These are phyloP conservation scores for Groenewaldozyma salmanticensis DNA, from an alignment of 805 yeast species.

Conservation along the genomic window DNA sequence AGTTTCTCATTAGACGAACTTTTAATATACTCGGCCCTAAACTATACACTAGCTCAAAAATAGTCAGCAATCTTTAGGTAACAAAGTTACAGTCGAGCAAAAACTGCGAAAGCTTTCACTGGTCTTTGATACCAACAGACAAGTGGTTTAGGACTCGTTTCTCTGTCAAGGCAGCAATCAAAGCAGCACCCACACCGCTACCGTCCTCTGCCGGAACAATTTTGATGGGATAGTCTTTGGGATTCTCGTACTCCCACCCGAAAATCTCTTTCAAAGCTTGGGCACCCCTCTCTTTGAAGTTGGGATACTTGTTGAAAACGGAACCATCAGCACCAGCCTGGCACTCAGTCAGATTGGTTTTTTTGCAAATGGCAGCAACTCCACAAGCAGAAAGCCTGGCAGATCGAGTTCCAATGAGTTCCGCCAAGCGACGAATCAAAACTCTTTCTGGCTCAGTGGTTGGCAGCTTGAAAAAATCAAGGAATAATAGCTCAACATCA, in stretches of 20 bases:
- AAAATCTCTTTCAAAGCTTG: slow-evolving; percentile 80
- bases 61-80: too few species aligned
- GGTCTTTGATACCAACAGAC: slow-evolving; percentile 23
- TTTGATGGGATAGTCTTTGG: slow-evolving; percentile 64
- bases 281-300: slow-evolving; percentile 82
- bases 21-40: too few species aligned
- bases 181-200: slow-evolving; percentile 97
- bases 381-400: slow-evolving; percentile 92
- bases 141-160: slow-evolving; percentile 60
- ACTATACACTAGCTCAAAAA: too few species aligned
- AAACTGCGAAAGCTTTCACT: background rate
- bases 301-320: slow-evolving; percentile 88
- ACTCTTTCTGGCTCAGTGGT: slow-evolving; percentile 74
- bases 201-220: slow-evolving; percentile 96
- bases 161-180: slow-evolving; percentile 90
- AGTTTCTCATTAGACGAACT: too few species aligned
- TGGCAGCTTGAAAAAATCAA: slow-evolving; percentile 44
- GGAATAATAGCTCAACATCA: slow-evolving; percentile 62
- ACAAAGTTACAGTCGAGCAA: too few species aligned
- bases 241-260: slow-evolving; percentile 51
- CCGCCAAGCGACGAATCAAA: slow-evolving; percentile 72
- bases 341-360: slow-evolving; percentile 58
- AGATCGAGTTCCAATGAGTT: slow-evolving; percentile 83
- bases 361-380: slow-evolving; percentile 85
- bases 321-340: slow-evolving; percentile 98